Conservation (phyloP, 371 early-diverging fungal species). For the Rhizopus microsporus region DNA sequence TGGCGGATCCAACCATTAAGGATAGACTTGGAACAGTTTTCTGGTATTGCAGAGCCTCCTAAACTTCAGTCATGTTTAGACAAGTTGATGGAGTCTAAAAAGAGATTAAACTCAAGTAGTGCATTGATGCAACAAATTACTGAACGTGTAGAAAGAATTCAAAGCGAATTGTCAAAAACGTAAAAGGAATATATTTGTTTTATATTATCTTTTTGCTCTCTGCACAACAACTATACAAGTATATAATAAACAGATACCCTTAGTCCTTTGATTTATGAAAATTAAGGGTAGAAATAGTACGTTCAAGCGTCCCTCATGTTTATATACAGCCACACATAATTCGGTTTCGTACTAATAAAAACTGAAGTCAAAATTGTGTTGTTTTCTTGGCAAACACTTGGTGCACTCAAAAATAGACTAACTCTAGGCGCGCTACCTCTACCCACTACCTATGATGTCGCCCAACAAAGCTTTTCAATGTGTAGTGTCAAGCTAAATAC, state of each 20-base stretch:
- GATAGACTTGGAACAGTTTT: conserved; percentile 44
- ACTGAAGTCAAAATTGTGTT: too few relatives aligned
- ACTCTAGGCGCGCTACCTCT: too few relatives aligned
- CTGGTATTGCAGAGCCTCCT: conserved; percentile 55
- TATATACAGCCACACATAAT: too few relatives aligned
- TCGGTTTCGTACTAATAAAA: too few relatives aligned
- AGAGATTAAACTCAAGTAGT: conserved; percentile 46
- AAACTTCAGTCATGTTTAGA: conserved; percentile 52
- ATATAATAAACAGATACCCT: neutral
- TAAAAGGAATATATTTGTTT: neutral
- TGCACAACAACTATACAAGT: too few relatives aligned
- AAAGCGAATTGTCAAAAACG: conserved; percentile 17
- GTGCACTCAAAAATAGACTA: too few relatives aligned
- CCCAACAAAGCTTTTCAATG: too few relatives aligned
- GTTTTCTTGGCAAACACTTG: too few relatives aligned
- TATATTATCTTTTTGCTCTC: too few relatives aligned
- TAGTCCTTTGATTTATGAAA: neutral
- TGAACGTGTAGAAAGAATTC: conserved; percentile 52
- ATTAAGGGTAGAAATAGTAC: neutral
- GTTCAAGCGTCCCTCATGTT: too few relatives aligned
- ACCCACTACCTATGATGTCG: too few relatives aligned
- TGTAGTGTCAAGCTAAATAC: too few relatives aligned
- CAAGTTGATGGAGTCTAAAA: conserved; percentile 51
- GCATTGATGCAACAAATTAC: conserved; percentile 48
- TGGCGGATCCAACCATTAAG: neutral